Evolutionary conservation across 129 eudicot genomes (phyloP).

Genomic region (Kitagawia praeruptora): DNA sequence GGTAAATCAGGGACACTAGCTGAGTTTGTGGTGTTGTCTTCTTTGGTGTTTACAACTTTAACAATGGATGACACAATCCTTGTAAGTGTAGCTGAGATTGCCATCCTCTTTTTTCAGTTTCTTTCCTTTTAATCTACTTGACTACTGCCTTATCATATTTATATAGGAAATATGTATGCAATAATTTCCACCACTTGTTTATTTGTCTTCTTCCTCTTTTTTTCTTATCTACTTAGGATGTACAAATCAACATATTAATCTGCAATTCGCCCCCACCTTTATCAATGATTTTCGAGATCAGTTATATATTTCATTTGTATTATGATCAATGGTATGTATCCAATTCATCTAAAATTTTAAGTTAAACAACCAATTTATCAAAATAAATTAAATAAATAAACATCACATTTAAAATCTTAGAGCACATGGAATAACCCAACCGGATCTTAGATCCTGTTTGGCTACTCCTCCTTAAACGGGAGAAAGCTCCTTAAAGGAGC

Average conservation of each 20-base stretch:
- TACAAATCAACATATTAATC: not conserved
- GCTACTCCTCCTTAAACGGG: too few species aligned
- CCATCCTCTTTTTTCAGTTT: conserved; percentile 13
- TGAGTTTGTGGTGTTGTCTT: conserved; percentile 10
- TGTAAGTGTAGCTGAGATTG: conserved; percentile 32
- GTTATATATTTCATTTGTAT: too few species aligned
- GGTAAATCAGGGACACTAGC: conserved; percentile 24
- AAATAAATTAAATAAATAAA: too few species aligned
- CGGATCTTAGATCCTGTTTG: too few species aligned
- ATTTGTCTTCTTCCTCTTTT: not conserved
- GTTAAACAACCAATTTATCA: too few species aligned
- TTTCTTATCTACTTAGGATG: not conserved
- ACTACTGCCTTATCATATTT: not conserved
- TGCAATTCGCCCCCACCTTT: not conserved
- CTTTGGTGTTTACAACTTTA: conserved; percentile 18
- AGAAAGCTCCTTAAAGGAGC: too few species aligned
- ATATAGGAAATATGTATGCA: not conserved
- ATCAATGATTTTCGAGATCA: not conserved
- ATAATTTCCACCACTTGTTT: not conserved
- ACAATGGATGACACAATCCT: conserved; percentile 38
- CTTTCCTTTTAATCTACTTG: not conserved
- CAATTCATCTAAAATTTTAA: too few species aligned
- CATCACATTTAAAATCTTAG: too few species aligned
- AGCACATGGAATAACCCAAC: too few species aligned
- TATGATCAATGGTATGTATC: too few species aligned